Conservation (phyloP, 2,329 filamentous ascomycete species). For the Claviceps maximensis region DNA sequence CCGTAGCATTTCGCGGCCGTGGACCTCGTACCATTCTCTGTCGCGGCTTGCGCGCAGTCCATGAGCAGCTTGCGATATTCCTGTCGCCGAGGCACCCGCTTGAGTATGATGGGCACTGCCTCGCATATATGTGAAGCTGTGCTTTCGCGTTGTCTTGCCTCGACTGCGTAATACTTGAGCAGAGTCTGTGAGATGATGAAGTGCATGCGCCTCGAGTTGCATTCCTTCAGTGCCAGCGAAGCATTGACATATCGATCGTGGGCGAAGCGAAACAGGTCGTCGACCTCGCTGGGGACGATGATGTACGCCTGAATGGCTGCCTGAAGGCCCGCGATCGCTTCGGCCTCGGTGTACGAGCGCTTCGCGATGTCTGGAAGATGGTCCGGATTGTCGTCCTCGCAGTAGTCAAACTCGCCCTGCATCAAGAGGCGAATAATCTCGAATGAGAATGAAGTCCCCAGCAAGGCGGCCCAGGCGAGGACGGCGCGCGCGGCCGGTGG, state of each 20-base stretch:
- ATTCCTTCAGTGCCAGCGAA: conserved; percentile 55
- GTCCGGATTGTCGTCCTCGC: conserved; percentile 30
- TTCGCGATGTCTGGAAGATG: conserved; percentile 12
- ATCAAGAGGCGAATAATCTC: conserved; percentile 65
- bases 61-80: conserved; percentile 65
- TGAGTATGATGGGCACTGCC: conserved; percentile 61
- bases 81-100: conserved; percentile 43
- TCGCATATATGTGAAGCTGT: conserved; percentile 73
- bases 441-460: conserved; percentile 78
- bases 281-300: conserved; percentile 66
- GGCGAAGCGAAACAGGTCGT: conserved; percentile 77
- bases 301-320: conserved; percentile 68
- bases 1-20: conserved; percentile 75
- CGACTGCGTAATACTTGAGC: conserved; percentile 53
- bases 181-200: conserved; percentile 76
- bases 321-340: conserved; percentile 68
- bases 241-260: conserved; percentile 81
- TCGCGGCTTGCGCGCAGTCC: conserved; percentile 63
- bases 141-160: conserved; percentile 53
- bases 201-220: conserved; percentile 68
- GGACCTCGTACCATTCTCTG: conserved; percentile 68
- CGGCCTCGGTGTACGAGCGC: conserved; percentile 43
- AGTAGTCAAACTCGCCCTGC: conserved; percentile 56
- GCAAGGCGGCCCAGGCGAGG: conserved; percentile 71
- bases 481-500: conserved; percentile 63